Base-by-base conservation (phyloP, 352 stramenopile genomes). In the Globisporangium echinulatum region DNA sequence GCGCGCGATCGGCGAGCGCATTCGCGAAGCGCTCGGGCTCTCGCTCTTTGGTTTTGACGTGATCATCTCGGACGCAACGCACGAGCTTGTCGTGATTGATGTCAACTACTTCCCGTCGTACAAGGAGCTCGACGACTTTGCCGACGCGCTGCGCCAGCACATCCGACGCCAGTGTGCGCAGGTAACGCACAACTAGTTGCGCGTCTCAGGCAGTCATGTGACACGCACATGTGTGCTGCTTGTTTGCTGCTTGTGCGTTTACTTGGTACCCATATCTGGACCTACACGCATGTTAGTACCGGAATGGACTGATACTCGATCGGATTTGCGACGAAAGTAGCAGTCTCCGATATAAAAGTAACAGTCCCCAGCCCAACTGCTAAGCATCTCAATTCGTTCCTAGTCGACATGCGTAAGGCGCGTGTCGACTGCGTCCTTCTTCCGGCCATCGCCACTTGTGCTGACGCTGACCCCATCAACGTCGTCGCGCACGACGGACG, bases 21-120 rank as follows among this genome's bases (percentile, higher is more conserved):
- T 94, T 55, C 82, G 82, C n/a, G 60, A 83, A 39, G 65, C 77
- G 50, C 66, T 91, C 6, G 62, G 77, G 36, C 69, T 94, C 11
- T 85, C 82, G 51, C 68, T 94, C 13, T 94, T 94, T 59, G 85
- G 85, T 49, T 94, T 90, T 49, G 85, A 94, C 61, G 85, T 92
- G 50, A 94, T 94, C 69, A 61, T 92, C 43, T 79, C 76, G 25
- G 74, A 88, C 59, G 64, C 73, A 40, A 75, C 68, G 17, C 58
- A 71, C 15, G 76, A 83, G 37, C 68, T 87, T 33, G 82, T 78
- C 51, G 85, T 94, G 42, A 89, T 94, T 59, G 85, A 94, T 52
- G 79, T 94, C 61, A 94, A 94, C 67, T 94, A 94, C 66, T 94
- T 94, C 56, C 85, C 85, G 51, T 94, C 85, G 5, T 94, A 91